Evolutionary conservation across 208 protist genomes (phyloP).

Genomic region (Blastocrithidia nonstop): DNA sequence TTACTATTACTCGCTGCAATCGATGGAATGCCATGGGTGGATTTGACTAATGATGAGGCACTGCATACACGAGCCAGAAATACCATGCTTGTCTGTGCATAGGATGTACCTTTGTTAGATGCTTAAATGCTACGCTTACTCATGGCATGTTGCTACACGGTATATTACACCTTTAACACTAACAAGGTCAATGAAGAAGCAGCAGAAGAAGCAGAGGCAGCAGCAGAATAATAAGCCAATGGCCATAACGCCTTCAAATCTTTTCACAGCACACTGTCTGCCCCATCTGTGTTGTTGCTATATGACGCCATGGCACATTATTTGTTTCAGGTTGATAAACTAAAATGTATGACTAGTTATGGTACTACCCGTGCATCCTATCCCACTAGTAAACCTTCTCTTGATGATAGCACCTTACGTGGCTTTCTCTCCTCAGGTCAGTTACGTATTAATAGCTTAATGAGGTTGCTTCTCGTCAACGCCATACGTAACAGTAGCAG

Average conservation of each 20-base stretch:
- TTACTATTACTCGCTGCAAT: conserved; percentile 37
- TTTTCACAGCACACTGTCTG: conserved; percentile 18
- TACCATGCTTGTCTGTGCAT: conserved; percentile 19
- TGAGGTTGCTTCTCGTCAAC: too few relatives aligned
- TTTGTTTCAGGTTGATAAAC: conserved; percentile 40
- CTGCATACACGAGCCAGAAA: conserved; percentile 23
- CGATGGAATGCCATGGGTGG: conserved; percentile 47
- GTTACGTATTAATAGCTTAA: too few relatives aligned
- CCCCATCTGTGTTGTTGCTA: conserved; percentile 22
- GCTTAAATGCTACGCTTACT: conserved; percentile 40
- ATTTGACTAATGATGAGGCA: conserved; percentile 29
- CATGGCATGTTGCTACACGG: conserved; percentile 39
- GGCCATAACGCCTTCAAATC: too few relatives aligned
- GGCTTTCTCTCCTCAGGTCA: too few relatives aligned
- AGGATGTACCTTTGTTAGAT: conserved; percentile 5
- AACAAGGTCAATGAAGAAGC: too few relatives aligned
- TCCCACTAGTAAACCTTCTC: too few relatives aligned
- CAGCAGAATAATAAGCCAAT: too few relatives aligned
- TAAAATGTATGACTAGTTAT: too few relatives aligned
- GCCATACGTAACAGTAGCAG: too few relatives aligned
- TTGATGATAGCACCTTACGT: too few relatives aligned
- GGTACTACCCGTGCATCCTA: too few relatives aligned
- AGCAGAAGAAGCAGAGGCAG: too few relatives aligned
- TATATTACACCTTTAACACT: conserved; percentile 8
- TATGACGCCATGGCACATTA: conserved; percentile 25